Percentiles rank a stretch among this genome's conserved stretches.
Evolutionary conservation across 1,284 basidiomycete species (phyloP).

Genomic region (Thecaphora frezii): DNA sequence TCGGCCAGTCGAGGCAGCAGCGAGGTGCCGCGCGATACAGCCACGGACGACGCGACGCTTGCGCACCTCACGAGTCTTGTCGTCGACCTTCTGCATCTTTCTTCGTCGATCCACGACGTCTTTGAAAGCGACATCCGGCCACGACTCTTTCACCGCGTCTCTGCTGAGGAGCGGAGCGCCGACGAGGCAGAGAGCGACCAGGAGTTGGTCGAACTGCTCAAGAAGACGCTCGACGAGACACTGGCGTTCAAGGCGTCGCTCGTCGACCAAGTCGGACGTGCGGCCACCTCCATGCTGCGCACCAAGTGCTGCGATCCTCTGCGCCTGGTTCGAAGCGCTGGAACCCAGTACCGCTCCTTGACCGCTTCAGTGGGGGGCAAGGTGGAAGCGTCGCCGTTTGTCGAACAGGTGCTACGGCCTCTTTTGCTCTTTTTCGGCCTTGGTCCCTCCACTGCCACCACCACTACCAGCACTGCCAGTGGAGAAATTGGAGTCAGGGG

Average conservation of each 20-base stretch:
- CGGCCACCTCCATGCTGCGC: neutral
- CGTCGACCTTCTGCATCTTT: neutral
- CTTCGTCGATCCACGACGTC: neutral
- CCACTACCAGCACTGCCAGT: neutral
- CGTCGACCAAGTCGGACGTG: neutral
- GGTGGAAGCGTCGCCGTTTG: neutral
- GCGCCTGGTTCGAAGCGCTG: neutral
- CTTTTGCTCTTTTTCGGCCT: neutral
- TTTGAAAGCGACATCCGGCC: neutral
- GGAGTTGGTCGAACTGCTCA: neutral
- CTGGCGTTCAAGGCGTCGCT: neutral
- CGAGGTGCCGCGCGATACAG: neutral
- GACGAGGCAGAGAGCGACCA: neutral
- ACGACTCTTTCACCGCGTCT: neutral
- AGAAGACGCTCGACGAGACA: neutral
- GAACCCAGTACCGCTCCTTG: neutral
- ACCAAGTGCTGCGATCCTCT: neutral
- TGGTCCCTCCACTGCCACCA: too few relatives aligned
- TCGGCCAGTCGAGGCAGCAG: too few relatives aligned
- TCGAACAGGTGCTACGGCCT: neutral
- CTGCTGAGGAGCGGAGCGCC: neutral
- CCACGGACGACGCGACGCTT: neutral
- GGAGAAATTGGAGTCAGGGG: neutral
- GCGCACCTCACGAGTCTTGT: neutral
- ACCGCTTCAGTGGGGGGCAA: too few relatives aligned